Base-by-base conservation (phyloP, 257 asterid genomes). In the Agastache rugosa region DNA sequence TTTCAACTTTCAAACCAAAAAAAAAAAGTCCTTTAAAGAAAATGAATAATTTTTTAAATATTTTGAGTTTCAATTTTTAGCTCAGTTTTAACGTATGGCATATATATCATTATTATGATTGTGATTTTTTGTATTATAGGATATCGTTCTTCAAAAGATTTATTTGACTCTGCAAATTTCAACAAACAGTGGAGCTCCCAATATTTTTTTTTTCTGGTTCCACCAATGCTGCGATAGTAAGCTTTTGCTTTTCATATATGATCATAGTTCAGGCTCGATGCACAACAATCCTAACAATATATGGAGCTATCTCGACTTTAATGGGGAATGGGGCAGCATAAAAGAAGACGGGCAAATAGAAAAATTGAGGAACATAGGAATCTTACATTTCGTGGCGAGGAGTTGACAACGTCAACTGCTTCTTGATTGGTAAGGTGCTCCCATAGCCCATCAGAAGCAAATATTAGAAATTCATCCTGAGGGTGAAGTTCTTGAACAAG, bases 381-480 rank as follows among this genome's bases (percentile, higher is more conserved):
- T 67, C 89, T 29, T 87, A 90, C 96, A 72, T 84, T 77, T 29
- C 83, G 86, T 17, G 86, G 86, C 23, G 82, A 84, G 65, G 72
- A 65, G 78, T 80, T 80, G 77, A 90, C 96, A 23, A 88, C 39
- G 80, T 87, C 82, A 19, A 90, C 95, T 17, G 93, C 96, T 81
- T 88, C 89, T 82, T 90, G 87, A 71, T 90, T 90, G 84, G 81
- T 88, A 58, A 90, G 90, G 85, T 90, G 93, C 79, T 90, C 95
- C 96, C 96, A 90, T 50, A 90, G 81, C 60, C 96, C 96, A 74
- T 90, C 95, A 45, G 95, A 90, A n/a, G 95, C 96, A 81, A 90
- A 87, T 79, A 90, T 88, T 74, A 90, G 86, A 80, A 90, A 90
- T 37, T 76, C 86, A 72, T 88, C 96, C 51, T 84, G 86, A 16